A percentile compares a stretch with the other conserved stretches of the same genome.
These are phyloP conservation scores for Aspergillus fructus DNA, from an alignment of 2,329 filamentous ascomycete genomes.

Conservation along the genomic window DNA sequence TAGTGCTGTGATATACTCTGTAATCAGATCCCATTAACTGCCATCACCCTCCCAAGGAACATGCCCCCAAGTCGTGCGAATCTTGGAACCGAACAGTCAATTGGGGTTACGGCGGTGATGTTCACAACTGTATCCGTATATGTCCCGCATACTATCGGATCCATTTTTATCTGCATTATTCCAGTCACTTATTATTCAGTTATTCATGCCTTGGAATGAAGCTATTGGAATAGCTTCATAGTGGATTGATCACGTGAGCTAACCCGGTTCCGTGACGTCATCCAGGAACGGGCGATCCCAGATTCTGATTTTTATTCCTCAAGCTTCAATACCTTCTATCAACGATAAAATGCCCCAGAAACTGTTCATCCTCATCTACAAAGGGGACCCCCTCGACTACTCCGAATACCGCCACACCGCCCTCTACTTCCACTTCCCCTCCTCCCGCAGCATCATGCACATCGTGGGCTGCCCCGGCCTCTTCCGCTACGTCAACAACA, in stretches of 20 bases:
- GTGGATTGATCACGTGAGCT: too few species aligned
- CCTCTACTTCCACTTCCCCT: conserved; percentile 23
- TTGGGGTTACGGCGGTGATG: too few species aligned
- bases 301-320: not conserved
- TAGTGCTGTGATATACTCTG: too few species aligned
- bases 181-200: not conserved
- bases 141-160: not conserved
- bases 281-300: not conserved
- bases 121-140: too few species aligned
- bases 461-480: conserved; percentile 27
- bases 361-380: conserved; percentile 27
- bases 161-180: not conserved
- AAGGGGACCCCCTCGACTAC: conserved; percentile 30
- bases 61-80: too few species aligned
- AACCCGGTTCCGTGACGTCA: too few species aligned
- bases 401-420: conserved; percentile 32
- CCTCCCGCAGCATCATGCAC: conserved; percentile 23
- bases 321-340: too few species aligned
- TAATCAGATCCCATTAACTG: too few species aligned
- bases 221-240: too few species aligned
- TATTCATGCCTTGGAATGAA: too few species aligned
- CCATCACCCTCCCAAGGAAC: too few species aligned
- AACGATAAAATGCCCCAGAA: conserved; percentile 21
- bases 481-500: conserved; percentile 23
- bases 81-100: too few species aligned